These are phyloP conservation scores for Fagus crenata DNA, from an alignment of 306 rosid genomes.

Conservation along the genomic window DNA sequence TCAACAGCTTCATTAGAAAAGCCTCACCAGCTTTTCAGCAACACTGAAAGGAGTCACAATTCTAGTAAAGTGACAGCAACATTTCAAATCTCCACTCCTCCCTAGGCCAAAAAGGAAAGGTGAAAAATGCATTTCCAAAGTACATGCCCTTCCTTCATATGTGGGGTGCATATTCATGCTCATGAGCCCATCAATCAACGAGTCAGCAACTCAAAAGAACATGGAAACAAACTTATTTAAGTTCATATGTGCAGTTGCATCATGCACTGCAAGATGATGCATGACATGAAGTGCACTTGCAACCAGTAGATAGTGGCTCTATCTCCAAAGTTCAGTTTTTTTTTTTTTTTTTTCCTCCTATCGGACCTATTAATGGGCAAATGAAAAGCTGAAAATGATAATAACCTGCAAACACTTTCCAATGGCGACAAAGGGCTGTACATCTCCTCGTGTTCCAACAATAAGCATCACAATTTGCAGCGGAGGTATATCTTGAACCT, in stretches of 20 bases:
- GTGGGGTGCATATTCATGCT: neutral
- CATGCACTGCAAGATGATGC: neutral
- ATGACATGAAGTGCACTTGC: neutral
- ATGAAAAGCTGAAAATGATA: constrained; percentile 14
- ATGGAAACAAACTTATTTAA: neutral
- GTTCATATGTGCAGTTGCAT: neutral
- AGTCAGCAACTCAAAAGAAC: neutral
- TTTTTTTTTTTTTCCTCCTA: too few relatives aligned
- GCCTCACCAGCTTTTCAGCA: neutral
- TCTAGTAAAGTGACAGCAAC: neutral
- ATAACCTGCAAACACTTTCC: constrained; percentile 86
- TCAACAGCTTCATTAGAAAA: neutral
- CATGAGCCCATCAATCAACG: neutral
- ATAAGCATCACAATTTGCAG: constrained; percentile 88
- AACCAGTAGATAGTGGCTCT: too few relatives aligned
- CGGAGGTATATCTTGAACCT: constrained; percentile 45
- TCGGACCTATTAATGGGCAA: neutral
- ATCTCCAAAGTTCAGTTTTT: too few relatives aligned
- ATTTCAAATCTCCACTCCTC: neutral
- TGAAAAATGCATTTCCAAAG: neutral
- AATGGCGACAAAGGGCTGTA: constrained; percentile 91
- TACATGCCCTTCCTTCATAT: neutral
- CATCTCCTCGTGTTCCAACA: constrained; percentile 94
- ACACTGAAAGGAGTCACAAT: too few relatives aligned
- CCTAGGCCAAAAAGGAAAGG: neutral